Conservation (phyloP, 257 asterid species). For the Nicotiana tomentosiformis region DNA sequence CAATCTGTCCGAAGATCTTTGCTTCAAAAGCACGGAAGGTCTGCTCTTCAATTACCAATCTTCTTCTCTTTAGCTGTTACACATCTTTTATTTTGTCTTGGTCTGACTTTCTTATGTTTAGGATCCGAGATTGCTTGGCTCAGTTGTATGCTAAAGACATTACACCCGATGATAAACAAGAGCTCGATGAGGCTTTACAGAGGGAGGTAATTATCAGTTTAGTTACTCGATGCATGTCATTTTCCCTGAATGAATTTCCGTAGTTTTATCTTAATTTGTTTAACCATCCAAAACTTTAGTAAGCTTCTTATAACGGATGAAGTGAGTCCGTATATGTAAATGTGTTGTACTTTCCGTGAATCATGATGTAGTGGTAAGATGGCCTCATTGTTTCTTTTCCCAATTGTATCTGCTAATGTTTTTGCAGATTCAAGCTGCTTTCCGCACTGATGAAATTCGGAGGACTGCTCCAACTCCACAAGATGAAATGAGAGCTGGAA, state of each 20-base stretch:
- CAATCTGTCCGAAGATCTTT: slow-evolving; percentile 44
- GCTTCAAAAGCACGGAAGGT: slow-evolving; percentile 53
- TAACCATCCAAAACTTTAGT: neutral
- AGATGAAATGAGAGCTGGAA: slow-evolving; percentile 57
- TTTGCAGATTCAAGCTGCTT: slow-evolving; percentile 46
- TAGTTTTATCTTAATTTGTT: neutral
- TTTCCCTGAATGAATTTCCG: neutral
- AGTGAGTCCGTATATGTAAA: neutral
- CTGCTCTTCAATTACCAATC: neutral
- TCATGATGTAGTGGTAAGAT: neutral
- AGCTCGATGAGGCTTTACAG: slow-evolving; percentile 49
- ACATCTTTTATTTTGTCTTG: neutral
- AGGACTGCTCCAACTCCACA: slow-evolving; percentile 55
- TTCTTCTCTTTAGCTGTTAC: neutral
- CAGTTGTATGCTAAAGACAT: slow-evolving; percentile 46
- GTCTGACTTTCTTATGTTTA: slow-evolving; percentile 2
- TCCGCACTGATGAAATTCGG: slow-evolving; percentile 47
- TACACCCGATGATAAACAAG: slow-evolving; percentile 49
- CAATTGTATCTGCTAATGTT: no score
- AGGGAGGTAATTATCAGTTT: slow-evolving; percentile 35
- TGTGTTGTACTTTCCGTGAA: neutral
- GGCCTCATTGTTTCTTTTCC: neutral
- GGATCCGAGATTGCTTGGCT: slow-evolving; percentile 45
- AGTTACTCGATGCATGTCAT: neutral
- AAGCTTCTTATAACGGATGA: neutral